These are phyloP conservation scores for Tylopilus plumbeoviolaceoides DNA, from an alignment of 768 basidiomycete genomes.

Conservation along the genomic window DNA sequence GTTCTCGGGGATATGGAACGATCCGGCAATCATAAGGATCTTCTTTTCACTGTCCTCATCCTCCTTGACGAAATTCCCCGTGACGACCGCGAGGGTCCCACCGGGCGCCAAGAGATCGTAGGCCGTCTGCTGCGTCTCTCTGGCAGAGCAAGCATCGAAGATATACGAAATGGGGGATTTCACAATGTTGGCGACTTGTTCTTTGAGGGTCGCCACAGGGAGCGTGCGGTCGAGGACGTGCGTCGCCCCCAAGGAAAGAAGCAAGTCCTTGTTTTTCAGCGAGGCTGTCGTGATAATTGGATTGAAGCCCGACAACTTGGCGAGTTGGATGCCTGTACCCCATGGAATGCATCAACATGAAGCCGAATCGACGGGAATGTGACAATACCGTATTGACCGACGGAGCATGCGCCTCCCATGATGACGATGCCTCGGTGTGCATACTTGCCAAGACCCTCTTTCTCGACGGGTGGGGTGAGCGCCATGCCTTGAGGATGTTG, in stretches of 20 bases:
- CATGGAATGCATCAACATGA: background rate
- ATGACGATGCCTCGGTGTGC: conserved; percentile 30
- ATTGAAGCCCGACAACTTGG: conserved; percentile 30
- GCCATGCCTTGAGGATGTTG: conserved; percentile 22
- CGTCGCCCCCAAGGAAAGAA: conserved; percentile 35
- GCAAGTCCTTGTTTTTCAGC: conserved; percentile 23
- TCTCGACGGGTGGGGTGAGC: conserved; percentile 25
- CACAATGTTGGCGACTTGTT: background rate
- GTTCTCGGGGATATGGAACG: conserved; percentile 5
- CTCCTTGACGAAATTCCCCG: background rate
- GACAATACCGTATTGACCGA: conserved; percentile 36
- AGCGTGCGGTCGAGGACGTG: conserved; percentile 32
- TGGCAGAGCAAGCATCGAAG: conserved; percentile 27
- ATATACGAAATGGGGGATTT: background rate
- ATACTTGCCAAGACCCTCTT: conserved; percentile 29
- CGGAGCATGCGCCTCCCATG: conserved; percentile 34
- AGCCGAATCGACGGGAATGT: background rate
- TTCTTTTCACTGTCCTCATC: background rate
- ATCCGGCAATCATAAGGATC: conserved; percentile 6
- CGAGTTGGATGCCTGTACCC: conserved; percentile 29
- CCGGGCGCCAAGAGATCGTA: conserved; percentile 28
- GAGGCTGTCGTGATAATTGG: conserved; percentile 38
- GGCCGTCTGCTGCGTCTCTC: conserved; percentile 30
- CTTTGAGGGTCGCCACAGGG: conserved; percentile 7
- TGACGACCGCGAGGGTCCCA: conserved; percentile 25